phyloP scores from a whole-genome alignment of 2,329 filamentous ascomycete species.

The Colletotrichum karsti region DNA sequence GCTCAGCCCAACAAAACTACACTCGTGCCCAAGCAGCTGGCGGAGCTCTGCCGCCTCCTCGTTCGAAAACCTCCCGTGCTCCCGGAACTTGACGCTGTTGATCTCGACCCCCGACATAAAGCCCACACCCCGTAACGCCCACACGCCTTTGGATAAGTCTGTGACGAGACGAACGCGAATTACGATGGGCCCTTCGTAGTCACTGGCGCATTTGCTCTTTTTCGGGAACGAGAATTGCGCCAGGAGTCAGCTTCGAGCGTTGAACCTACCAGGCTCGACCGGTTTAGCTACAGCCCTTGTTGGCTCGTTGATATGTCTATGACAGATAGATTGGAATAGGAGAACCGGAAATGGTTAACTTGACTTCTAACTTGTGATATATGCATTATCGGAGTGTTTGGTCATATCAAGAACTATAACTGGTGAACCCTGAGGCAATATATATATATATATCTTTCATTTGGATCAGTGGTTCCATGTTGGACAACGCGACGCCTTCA shows the following conservation, averaged over 20 bases:
- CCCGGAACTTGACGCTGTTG: constrained; percentile 59
- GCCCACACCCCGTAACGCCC: constrained; percentile 33
- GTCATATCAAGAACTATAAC: too few relatives aligned
- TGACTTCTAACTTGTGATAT: too few relatives aligned
- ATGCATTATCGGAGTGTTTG: too few relatives aligned
- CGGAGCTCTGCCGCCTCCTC: constrained; percentile 58
- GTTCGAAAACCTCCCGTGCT: constrained; percentile 56
- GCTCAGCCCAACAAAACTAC: constrained; percentile 66
- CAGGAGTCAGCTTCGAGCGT: constrained; percentile 62
- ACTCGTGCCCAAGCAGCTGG: constrained; percentile 52
- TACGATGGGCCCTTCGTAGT: constrained; percentile 52
- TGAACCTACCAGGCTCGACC: constrained; percentile 60
- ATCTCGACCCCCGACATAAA: constrained; percentile 64
- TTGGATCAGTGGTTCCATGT: too few relatives aligned
- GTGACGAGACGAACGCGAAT: constrained; percentile 54
- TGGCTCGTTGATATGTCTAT: too few relatives aligned
- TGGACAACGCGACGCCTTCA: too few relatives aligned
- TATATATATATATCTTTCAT: too few relatives aligned
- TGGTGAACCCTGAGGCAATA: too few relatives aligned
- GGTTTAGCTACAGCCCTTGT: too few relatives aligned
- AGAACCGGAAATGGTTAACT: too few relatives aligned
- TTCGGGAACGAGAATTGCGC: constrained; percentile 60
- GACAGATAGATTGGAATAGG: too few relatives aligned
- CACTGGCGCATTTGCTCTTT: too few relatives aligned
- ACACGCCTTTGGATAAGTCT: constrained; percentile 47